Base-by-base conservation (phyloP, 2,329 filamentous ascomycete species). In the Clonostachys chloroleuca region DNA sequence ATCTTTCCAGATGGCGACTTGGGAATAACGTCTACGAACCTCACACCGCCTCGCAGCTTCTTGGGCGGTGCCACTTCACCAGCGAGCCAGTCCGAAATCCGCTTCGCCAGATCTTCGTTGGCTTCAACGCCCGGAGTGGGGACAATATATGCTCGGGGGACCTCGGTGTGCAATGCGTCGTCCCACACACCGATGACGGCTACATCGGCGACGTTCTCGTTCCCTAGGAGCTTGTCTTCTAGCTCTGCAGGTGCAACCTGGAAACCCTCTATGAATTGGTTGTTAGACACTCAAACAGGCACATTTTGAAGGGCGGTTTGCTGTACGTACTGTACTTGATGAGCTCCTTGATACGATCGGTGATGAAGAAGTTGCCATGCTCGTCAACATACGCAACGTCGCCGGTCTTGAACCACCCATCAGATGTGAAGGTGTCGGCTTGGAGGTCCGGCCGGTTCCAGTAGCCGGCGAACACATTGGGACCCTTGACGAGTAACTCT, bases 351-450 rank as follows among this genome's bases (percentile, higher is more conserved):
- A 83, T 82, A 34, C 91, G 85, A 61, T 96, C 92, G 1, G 92
- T 95, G 61, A 96, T 92, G 71, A 84, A 96, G 58, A 95, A 89
- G 60, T 95, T 89, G 33, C 87, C 87, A 44, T 87, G 76, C 42
- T 77, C 70, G 59, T 95, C 89, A 57, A 88, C 81, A 53, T 88
- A 84, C 5, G 89, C 88, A 24, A 96, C 83, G 58, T 96, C 92
- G 3, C 92, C 92, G 0, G 92, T 96, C 66, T 86, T 92, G 76
- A 95, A 96, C 72, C 84, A 96, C 2, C 89, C 89, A 53, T 95
- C 89, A 0, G 71, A 55, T 3, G 86, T 87, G 51, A 94, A 82
- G 0, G 86, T 83, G 42, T 89, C 83, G 3, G 71, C 73, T 4
- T 89, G 90, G 4, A 84, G 81, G 51, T 86, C 79, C 0, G 82